phyloP scores from a whole-genome alignment of 345 rosid genomes.

The Theobroma cacao region DNA sequence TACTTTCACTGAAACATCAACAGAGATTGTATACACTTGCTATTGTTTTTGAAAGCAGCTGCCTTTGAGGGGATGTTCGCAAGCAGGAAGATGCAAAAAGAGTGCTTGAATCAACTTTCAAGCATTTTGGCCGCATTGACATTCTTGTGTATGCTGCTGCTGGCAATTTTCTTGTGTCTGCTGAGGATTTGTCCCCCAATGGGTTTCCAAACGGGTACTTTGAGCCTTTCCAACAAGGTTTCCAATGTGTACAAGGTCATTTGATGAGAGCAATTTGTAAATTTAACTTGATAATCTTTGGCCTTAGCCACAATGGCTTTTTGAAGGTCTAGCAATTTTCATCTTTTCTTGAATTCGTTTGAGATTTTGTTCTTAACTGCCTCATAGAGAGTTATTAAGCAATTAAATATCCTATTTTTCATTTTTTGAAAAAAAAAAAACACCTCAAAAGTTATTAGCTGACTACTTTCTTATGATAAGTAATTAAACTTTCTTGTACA shows the following conservation, averaged over 20 bases:
- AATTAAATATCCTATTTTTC: neutral
- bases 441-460: neutral
- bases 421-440: neutral
- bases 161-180: constrained; percentile 69
- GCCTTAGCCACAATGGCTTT: neutral
- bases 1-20: neutral
- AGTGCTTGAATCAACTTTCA: constrained; percentile 65
- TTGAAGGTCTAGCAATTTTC: neutral
- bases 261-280: neutral
- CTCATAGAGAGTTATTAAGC: neutral
- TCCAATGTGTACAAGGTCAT: neutral
- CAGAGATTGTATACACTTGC: neutral
- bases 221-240: neutral
- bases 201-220: constrained; percentile 75
- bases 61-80: constrained; percentile 81
- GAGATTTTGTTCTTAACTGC: neutral
- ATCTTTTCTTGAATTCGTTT: neutral
- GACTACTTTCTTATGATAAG: neutral
- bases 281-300: neutral
- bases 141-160: constrained; percentile 81
- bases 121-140: constrained; percentile 61
- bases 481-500: neutral
- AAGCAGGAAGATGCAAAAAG: constrained; percentile 68
- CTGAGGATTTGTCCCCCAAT: constrained; percentile 83
- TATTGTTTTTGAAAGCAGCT: constrained; percentile 45